Conservation (phyloP, 331 rosid genomes). For the Stylosanthes scabra region DNA sequence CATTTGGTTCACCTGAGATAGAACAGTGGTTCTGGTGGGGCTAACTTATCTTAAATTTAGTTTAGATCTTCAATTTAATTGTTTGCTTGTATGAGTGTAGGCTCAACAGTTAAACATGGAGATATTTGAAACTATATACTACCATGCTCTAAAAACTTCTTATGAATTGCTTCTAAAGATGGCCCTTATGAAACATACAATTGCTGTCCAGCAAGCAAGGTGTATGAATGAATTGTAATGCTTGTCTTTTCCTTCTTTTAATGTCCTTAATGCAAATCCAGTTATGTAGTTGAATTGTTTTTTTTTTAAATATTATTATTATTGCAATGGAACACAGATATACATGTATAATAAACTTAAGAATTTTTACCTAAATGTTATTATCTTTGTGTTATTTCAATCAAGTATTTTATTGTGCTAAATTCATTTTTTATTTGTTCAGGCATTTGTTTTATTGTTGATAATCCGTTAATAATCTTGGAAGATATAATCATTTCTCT, state of each 20-base stretch:
- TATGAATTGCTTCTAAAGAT: constrained; percentile 56
- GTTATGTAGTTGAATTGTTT: too few species aligned
- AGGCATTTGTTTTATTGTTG: too few species aligned
- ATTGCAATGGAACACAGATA: too few species aligned
- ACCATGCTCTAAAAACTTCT: constrained; percentile 65
- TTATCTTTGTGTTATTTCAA: too few species aligned
- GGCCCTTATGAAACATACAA: constrained; percentile 68
- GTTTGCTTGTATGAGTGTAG: constrained; percentile 36
- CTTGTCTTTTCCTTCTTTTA: too few species aligned
- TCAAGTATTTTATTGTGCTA: too few species aligned
- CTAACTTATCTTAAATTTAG: background rate
- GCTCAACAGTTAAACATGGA: constrained; percentile 74
- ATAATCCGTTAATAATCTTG: too few species aligned
- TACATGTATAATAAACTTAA: too few species aligned
- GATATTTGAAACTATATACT: constrained; percentile 74
- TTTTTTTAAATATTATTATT: too few species aligned
- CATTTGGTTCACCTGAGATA: constrained; percentile 95
- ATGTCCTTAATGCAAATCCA: too few species aligned
- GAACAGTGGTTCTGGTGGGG: constrained; percentile 48
- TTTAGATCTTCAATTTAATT: background rate
- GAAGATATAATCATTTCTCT: constrained; percentile 64
- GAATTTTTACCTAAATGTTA: too few species aligned
- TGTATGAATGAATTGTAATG: constrained; percentile 21
- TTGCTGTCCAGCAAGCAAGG: constrained; percentile 82
- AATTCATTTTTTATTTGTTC: too few species aligned